Evolutionary conservation across 1,284 basidiomycete genomes (phyloP), one percentile per base, ranked within the genome.

Genomic region (Irpex rosettiformis): DNA sequence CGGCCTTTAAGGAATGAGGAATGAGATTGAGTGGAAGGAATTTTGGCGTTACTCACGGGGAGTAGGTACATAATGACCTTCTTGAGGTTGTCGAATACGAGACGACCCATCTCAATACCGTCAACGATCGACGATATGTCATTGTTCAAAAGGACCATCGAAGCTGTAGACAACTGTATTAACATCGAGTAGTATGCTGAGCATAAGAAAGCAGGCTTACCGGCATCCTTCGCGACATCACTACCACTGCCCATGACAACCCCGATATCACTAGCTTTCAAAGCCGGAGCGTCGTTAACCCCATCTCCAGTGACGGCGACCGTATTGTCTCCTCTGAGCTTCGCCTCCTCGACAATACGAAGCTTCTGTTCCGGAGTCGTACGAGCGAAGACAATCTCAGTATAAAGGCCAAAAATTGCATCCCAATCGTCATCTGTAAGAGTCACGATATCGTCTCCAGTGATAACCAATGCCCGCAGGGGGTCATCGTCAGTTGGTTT

Each of bases 351-450:
- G 59, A 90, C 88, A 60, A 91, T 90, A 33, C 78, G 75, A 13
- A 91, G 73, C 69, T 91, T 91, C 70, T 87, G 85, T 67, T 89
- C 85, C 0, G 88, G 88, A 0, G 85, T 86, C 1, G 87, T 90
- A 29, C 88, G 79, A 0, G 88, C 85, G 61, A 91, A 91, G 6
- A 90, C 87, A 58, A 90, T 79, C 67, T 90, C 88, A 28, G 81
- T 76, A 68, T 85, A 89, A 54, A 77, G 61, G 71, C 78, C 59
- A 71, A 66, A 18, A 8, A 79, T 65, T 40, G 67, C 60, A 30
- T 82, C 76, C 79, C 83, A 83, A 59, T 84, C 79, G 2, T 69
- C 63, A 2, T 76, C 72, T 51, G 73, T 72, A 58, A 82, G 73
- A 30, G 72, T 72, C 68, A 78, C 77, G 57, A 86, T 71, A 58